Evolutionary conservation across 192 early-diverging fungal genomes (phyloP).

Genomic region (Funneliformis geosporum): DNA sequence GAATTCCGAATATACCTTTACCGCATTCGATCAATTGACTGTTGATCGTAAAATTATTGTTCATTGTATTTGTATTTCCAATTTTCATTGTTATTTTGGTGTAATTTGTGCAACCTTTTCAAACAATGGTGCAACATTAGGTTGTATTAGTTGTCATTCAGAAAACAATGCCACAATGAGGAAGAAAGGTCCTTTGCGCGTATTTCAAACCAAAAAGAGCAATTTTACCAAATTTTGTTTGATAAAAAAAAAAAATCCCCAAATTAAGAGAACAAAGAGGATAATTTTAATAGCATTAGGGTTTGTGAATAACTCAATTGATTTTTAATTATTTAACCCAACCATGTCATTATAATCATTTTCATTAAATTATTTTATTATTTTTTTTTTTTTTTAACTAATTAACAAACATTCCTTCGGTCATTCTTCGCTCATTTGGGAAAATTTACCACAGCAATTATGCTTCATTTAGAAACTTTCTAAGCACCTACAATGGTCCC

Average conservation of each 20-base stretch:
- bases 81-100: background rate
- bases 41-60: background rate
- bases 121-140: slow-evolving; percentile 13
- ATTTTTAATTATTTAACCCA: background rate
- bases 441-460: background rate
- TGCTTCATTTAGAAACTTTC: slow-evolving; percentile 8
- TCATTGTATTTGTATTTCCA: background rate
- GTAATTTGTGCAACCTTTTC: background rate
- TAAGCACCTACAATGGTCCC: background rate
- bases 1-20: background rate
- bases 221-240: background rate
- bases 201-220: background rate
- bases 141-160: background rate
- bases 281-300: background rate
- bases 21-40: background rate
- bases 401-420: background rate
- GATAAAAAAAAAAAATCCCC: background rate
- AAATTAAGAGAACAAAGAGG: too few species aligned
- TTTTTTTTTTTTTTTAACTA: background rate
- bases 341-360: too few species aligned
- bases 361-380: background rate
- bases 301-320: too few species aligned
- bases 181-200: background rate
- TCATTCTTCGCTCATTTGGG: background rate
- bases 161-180: background rate